Conservation (phyloP, 768 basidiomycete genomes). For the Trametes cubensis region DNA sequence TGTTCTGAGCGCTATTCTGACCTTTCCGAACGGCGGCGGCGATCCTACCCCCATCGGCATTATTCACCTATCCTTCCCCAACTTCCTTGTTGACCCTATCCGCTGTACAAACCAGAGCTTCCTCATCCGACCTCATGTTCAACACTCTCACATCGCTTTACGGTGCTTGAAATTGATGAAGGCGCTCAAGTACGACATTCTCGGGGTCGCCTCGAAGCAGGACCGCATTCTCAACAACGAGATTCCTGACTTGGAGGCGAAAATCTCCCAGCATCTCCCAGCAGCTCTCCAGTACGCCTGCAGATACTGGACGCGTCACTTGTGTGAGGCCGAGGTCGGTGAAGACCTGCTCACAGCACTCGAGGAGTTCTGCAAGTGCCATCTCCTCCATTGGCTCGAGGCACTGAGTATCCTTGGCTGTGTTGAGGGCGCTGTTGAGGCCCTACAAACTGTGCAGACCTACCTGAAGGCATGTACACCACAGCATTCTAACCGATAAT, state of each 20-base stretch:
- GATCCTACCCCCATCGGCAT: slow-evolving; percentile 8
- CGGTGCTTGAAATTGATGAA: background rate
- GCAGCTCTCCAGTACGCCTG: slow-evolving; percentile 28
- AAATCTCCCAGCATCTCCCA: slow-evolving; percentile 15
- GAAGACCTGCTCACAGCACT: background rate
- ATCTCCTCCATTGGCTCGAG: slow-evolving; percentile 31
- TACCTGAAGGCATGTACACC: background rate
- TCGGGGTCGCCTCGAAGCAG: background rate
- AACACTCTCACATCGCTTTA: background rate
- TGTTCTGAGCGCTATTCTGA: too few species aligned
- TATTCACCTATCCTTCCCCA: slow-evolving; percentile 27
- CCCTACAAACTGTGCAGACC: background rate
- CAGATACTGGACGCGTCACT: slow-evolving; percentile 16
- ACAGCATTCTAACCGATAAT: too few species aligned
- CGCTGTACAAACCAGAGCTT: slow-evolving; percentile 19
- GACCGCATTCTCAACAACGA: slow-evolving; percentile 5
- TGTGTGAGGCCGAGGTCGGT: slow-evolving; percentile 1
- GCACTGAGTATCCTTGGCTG: slow-evolving; percentile 7
- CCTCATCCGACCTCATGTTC: background rate
- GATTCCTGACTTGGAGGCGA: background rate
- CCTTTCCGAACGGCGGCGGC: too few species aligned
- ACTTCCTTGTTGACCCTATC: slow-evolving; percentile 20
- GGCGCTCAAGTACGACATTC: slow-evolving; percentile 8
- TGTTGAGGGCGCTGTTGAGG: background rate
- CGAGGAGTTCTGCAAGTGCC: slow-evolving; percentile 15